Evolutionary conservation across 257 asterid genomes (phyloP).

Genomic region (Hygrophila difformis): DNA sequence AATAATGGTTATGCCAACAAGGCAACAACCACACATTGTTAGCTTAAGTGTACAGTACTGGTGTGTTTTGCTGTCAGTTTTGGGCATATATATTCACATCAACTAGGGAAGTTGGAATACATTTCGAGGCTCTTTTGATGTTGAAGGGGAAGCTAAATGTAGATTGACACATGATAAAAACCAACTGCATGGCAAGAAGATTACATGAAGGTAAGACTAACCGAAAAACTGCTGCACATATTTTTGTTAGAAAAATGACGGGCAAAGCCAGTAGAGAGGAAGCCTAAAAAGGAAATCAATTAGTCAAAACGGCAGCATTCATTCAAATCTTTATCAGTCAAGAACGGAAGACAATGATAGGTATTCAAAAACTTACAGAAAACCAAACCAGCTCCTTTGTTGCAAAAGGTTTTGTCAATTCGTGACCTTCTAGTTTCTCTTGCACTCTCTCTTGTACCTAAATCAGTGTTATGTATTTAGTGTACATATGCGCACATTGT

Average conservation of each 20-base stretch:
- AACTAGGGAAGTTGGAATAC: too few relatives aligned
- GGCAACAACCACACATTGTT: too few relatives aligned
- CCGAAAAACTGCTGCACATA: constrained; percentile 32
- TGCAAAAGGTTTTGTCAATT: constrained; percentile 63
- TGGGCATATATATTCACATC: too few relatives aligned
- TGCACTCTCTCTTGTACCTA: constrained; percentile 66
- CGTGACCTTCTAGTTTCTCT: constrained; percentile 59
- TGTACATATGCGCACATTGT: too few relatives aligned
- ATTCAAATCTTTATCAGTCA: not conserved
- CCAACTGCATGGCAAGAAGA: too few relatives aligned
- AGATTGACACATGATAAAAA: too few relatives aligned
- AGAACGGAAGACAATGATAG: constrained; percentile 6
- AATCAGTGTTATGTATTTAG: too few relatives aligned
- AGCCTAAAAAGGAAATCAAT: constrained; percentile 30
- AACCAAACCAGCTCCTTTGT: constrained; percentile 86
- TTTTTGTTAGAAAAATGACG: constrained; percentile 30
- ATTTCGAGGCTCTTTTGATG: too few relatives aligned
- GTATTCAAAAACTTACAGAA: constrained; percentile 41
- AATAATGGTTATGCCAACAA: too few relatives aligned
- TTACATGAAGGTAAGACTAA: constrained; percentile 18
- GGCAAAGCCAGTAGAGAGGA: constrained; percentile 44
- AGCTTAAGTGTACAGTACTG: too few relatives aligned
- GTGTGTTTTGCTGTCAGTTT: too few relatives aligned
- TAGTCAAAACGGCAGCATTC: constrained; percentile 4
- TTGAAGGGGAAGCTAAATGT: too few relatives aligned